Base-by-base conservation (phyloP, 2,329 filamentous ascomycete genomes). In the Penicillium concentricum region DNA sequence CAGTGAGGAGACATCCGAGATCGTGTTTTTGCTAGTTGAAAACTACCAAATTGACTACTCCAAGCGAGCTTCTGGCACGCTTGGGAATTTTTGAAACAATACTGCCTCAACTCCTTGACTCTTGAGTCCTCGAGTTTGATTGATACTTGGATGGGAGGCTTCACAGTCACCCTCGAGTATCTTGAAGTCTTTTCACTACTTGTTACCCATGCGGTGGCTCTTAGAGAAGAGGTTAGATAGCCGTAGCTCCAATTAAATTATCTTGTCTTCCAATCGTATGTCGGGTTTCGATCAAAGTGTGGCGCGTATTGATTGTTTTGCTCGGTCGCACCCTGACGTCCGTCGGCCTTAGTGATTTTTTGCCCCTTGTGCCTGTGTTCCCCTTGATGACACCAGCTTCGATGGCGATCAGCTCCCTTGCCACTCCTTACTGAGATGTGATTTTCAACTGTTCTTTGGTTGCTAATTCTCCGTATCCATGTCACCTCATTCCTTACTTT, bases 11-110 rank as follows among this genome's bases (percentile, higher is more conserved):
- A 86, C 84, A 86, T 91, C 89, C 85, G 89, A 91, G 87, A 85
- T 84, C 83, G 84, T 84, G 83, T 90, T 90, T 89, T 90, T 91
- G 88, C 88, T 91, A 89, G 87, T 90, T 90, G 87, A 89, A 89
- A 90, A 89, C 87, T 90, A 89, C 81, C 79, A 73, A 82, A 81
- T 82, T 89, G 88, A 90, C 88, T 82, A 82, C 88, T 92, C 81
- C 81, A 82, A 78, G 82, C 84, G 85, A 87, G 83, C 84, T 35
- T 38, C 82, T 80, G 79, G 83, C 81, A 82, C 83, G 84, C 78
- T 79, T 83, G 82, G 87, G 88, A 91, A 91, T 91, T 87, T 91
- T 91, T 91, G 87, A 83, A 81, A 69, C 70, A 69, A 62, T 56
- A 66, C 57, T 51, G 69, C 66, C 65, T 68, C 60, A 67, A 59